Percentiles rank a stretch among this genome's conserved stretches.
phyloP scores from a whole-genome alignment of 2,329 filamentous ascomycete genomes.

The Colletotrichum musae region DNA sequence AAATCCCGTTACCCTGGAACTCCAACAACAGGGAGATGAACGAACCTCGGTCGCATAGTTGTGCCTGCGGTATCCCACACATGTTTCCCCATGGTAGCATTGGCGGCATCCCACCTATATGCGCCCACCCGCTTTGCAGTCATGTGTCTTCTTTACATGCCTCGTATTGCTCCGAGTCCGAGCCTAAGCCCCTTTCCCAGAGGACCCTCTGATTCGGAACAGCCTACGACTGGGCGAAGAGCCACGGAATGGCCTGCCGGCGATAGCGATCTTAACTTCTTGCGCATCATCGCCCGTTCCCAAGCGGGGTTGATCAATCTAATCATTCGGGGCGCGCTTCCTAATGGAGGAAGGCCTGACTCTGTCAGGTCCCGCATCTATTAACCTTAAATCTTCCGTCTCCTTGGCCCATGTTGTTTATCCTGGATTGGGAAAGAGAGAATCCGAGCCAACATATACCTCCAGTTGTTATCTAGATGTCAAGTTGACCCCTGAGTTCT shows the following conservation, averaged over 20 bases:
- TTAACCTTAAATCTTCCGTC: background rate
- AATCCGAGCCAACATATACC: too few relatives aligned
- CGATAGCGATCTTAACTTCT: constrained; percentile 7
- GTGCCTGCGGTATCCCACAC: background rate
- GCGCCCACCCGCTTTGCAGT: background rate
- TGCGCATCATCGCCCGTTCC: background rate
- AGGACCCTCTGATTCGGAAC: background rate
- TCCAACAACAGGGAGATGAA: background rate
- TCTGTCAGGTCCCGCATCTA: constrained; percentile 1
- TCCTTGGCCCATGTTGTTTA: background rate
- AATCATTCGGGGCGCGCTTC: constrained; percentile 5
- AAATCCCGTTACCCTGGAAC: too few relatives aligned
- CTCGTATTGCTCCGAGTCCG: constrained; percentile 1
- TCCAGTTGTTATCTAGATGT: too few relatives aligned
- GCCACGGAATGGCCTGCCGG: too few relatives aligned
- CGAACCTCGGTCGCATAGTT: too few relatives aligned
- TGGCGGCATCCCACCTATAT: background rate
- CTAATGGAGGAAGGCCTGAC: constrained; percentile 7
- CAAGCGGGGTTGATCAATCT: background rate
- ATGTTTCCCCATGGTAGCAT: background rate
- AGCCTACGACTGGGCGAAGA: background rate
- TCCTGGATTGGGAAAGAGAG: background rate
- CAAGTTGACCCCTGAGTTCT: too few relatives aligned
- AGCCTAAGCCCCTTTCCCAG: background rate
- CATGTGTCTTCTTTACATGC: background rate